Evolutionary conservation across 768 basidiomycete genomes (phyloP), one percentile per base, ranked within the genome.

Genomic region (Auricularia sp.): DNA sequence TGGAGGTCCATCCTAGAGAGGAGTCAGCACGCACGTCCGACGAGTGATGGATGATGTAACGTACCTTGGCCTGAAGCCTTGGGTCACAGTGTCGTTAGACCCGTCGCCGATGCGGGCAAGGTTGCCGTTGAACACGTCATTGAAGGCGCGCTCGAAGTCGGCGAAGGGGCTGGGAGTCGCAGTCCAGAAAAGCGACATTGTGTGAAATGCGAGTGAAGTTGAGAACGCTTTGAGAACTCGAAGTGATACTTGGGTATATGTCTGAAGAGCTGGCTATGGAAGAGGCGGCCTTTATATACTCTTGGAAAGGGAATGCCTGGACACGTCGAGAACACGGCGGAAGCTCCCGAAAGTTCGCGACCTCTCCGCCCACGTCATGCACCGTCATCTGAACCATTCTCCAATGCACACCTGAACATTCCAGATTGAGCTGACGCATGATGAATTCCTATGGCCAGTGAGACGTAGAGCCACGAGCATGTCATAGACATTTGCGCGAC

Each of bases 81-180:
- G 36, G 39, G 39, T 8, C 8, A 2, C 13, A 13, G 44, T 54
- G 13, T 54, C 16, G 37, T 29, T 18, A 16, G 35, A 13, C 24
- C 34, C 11, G 29, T 59, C 63, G 21, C 56, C 63, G n/a, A 68
- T 66, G n/a, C 68, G 70, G 16, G 70, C 65, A 47, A 51, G 11
- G 47, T 16, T 21, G 47, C 47, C 47, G 21, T 35, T 65, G 65
- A 79, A 71, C 10, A 77, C 72, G 39, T 81, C 79, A 61, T 81
- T 78, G 67, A 82, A 73, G 39, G 39, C 69, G 65, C 75, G 78
- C 36, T 82, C 79, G 44, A 80, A 77, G 54, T 80, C 76, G 63
- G 77, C 70, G 69, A 73, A 62, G 45, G 73, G 70, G 68, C 70
- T 72, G 70, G 47, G 47, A 18, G 21, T 18, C 6, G 47, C 47